Evolutionary conservation across 2,329 filamentous ascomycete genomes (phyloP), one percentile per base, ranked within the genome.

Genomic region (Colletotrichum salicis): DNA sequence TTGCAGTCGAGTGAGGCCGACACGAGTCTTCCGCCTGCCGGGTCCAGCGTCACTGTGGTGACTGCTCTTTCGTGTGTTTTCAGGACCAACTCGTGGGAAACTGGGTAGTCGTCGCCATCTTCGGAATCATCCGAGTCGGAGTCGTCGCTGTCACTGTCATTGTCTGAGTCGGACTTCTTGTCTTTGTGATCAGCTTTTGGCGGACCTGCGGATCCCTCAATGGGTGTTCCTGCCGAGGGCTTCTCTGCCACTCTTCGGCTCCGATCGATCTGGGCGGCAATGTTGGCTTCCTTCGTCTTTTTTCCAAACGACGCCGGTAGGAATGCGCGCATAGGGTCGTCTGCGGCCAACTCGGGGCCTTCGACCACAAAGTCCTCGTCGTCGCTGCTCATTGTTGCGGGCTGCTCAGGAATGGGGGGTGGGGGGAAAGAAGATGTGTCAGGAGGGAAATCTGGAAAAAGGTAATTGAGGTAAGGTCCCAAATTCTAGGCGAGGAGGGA

Each of bases 1-100:
- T 91, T 94, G 81, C 95, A 97, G 82, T 99, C 96, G 72, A 92
- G 93, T 5, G 95, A 98, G 27, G 93, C 95, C n/a, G 94, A 96
- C 59, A 96, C 91, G 79, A 99, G 85, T 76, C 96, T 90, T 58
- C 92, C 92, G 12, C 96, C 96, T 0, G 95, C 91, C 0, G 94
- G 91, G 82, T 99, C 96, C 59, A 97, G 86, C 2, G 95, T 92
- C 68, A 95, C 87, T 0, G 93, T 92, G 7, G 96, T 98, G 54
- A 98, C 90, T 6, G 95, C 91, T 72, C 94, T 92, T 45, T 96
- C 93, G 80, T 99, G 96, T 15, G 96, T 97, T 83, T 97, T 97
- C 79, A 98, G 87, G 33, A 97, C 86, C 80, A 99, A 89, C 82
- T 98, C 95, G 80, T 99, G 96, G 6, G 96, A 97, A 13, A 97